A percentile compares a stretch with the other conserved stretches of the same genome.
phyloP scores from a whole-genome alignment of 345 rosid genomes.

The Geranium brycei region DNA sequence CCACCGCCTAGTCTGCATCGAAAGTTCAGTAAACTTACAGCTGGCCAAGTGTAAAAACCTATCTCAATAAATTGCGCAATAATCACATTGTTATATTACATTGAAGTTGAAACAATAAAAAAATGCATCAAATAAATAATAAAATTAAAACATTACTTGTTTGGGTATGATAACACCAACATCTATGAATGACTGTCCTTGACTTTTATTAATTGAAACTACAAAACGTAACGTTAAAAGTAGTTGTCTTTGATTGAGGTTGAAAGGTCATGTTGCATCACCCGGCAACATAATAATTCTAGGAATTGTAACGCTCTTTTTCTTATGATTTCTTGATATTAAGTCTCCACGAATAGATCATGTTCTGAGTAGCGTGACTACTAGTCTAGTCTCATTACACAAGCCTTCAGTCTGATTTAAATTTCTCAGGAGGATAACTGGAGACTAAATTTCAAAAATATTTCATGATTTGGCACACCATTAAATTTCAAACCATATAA shows the following conservation, averaged over 20 bases:
- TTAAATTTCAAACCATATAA: not conserved
- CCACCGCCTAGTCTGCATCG: no score
- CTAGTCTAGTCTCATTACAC: slow-evolving; percentile 3
- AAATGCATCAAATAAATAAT: no score
- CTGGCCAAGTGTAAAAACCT: no score
- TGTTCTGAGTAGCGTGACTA: not conserved
- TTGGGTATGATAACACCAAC: not conserved
- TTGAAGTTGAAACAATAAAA: no score
- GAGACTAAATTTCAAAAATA: not conserved
- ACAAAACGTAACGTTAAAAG: not conserved
- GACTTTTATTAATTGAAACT: not conserved
- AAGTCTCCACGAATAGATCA: not conserved
- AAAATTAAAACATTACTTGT: no score
- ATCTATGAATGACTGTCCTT: not conserved
- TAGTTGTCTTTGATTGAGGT: not conserved
- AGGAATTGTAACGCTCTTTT: not conserved
- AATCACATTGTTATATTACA: no score
- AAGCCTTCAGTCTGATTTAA: not conserved
- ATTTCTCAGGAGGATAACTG: slow-evolving; percentile 3
- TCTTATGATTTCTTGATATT: not conserved
- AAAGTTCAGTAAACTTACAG: no score
- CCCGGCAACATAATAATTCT: not conserved
- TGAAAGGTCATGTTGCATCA: not conserved
- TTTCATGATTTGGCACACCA: not conserved
- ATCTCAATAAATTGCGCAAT: no score